Percentiles rank a stretch among this genome's conserved stretches.
Conservation (phyloP, 345 rosid species). For the Eucalyptus shirleyi region DNA sequence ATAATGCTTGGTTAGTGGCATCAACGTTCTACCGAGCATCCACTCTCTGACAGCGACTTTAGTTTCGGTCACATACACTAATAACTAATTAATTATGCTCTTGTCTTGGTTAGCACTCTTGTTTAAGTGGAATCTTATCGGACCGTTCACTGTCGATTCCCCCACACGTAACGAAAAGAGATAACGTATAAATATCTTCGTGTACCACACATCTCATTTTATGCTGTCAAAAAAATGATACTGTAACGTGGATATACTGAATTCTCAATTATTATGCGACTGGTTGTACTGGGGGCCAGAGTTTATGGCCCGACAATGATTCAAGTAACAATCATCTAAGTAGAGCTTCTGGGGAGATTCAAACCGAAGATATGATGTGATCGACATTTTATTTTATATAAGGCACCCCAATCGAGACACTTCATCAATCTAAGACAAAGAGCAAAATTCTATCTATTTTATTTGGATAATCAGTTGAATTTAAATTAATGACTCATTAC, state of each 20-base stretch:
- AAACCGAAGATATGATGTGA: not conserved
- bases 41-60: not conserved
- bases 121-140: not conserved
- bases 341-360: not conserved
- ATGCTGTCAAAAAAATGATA: not conserved
- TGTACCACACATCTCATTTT: not conserved
- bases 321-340: not conserved
- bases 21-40: not conserved
- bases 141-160: not conserved
- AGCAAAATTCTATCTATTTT: not conserved
- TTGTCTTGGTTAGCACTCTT: not conserved
- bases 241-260: not conserved
- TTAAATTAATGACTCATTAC: not conserved
- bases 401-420: not conserved
- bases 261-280: not conserved
- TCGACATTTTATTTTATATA: not conserved
- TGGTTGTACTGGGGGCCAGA: not conserved
- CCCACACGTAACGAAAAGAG: not conserved
- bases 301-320: not conserved
- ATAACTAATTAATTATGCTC: not conserved
- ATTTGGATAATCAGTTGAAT: not conserved
- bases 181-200: not conserved
- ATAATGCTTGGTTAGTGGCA: not conserved
- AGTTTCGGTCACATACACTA: not conserved
- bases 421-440: not conserved